Conservation (phyloP, 2,329 filamentous ascomycete genomes). For the Botryotinia globosa region DNA sequence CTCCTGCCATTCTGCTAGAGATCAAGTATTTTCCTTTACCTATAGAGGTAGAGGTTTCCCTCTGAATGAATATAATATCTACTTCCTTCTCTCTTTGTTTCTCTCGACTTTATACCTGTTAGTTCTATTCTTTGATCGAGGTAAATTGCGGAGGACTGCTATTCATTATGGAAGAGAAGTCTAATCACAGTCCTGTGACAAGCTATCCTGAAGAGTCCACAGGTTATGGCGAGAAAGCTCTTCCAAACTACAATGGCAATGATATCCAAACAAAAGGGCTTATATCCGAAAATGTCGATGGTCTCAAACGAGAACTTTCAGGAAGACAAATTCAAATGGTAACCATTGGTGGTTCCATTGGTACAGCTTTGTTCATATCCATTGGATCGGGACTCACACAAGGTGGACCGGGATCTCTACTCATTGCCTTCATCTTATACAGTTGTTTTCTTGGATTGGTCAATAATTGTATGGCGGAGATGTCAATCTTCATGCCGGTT, state of each 20-base stretch:
- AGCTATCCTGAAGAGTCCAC: constrained; percentile 14
- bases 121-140: background rate
- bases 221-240: constrained; percentile 20
- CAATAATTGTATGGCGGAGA: constrained; percentile 45
- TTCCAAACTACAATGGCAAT: background rate
- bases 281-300: constrained; percentile 28
- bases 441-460: constrained; percentile 42
- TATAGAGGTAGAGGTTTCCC: background rate
- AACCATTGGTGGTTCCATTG: constrained; percentile 48
- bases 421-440: constrained; percentile 49
- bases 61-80: background rate
- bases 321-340: constrained; percentile 50
- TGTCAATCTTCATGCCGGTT: constrained; percentile 55
- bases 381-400: constrained; percentile 43
- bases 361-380: constrained; percentile 48
- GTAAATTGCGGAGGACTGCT: background rate
- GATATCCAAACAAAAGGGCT: constrained; percentile 14
- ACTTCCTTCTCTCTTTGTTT: background rate
- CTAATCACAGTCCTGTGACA: constrained; percentile 8
- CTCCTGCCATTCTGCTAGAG: background rate
- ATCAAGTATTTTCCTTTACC: background rate
- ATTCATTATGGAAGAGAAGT: constrained; percentile 23
- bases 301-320: constrained; percentile 40
- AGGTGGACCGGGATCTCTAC: constrained; percentile 39
- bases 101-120: background rate